Evolutionary conservation across 495 filamentous ascomycete species (phyloP), one percentile per base, ranked within the genome.

Genomic region (Baudoinia panamericana): DNA sequence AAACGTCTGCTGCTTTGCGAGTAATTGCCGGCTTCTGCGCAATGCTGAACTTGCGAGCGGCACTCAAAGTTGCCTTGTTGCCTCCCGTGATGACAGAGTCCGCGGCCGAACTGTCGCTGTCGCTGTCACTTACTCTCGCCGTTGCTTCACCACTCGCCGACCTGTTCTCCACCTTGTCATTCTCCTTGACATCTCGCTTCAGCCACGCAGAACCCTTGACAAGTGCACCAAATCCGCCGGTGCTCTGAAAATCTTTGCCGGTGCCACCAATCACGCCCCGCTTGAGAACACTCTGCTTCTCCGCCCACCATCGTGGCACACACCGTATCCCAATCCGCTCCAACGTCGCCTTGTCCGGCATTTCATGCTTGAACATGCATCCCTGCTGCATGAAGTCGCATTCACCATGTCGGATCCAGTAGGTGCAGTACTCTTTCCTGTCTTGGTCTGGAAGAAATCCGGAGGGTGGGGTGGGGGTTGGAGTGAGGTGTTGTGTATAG

Each of bases 381-480:
- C 86, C 85, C 53, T 85, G 76, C 56, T 88, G 80, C 26, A 68
- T 73, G 59, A 81, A 94, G 51, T 81, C 80, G 57, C 86, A 94
- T 36, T 79, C 73, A 23, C 85, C 85, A 31, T 76, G 76, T 45
- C 79, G 75, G 30, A 93, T 75, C 82, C 83, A 94, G 57, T 84
- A 81, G 25, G 80, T 82, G 63, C 86, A 93, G 57, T 79, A 90
- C 33, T 76, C 62, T 55, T 94, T 94, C 60, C 72, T 68, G 4
- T 45, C 47, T 6, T 16, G 50, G 29, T 53, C 53, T 2, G 54
- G 59, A 17, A 45, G 29, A 13, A 32, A 34, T 5, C 61, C 61
- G 4, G 58, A 61, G 2, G 59, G 59, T 4, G 57, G 52, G 10
- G 33, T 22, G 2, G 20, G 35, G 13, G 31, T 22, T 29, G 2